Base-by-base conservation (phyloP, 2,329 filamentous ascomycete genomes). In the Fonsecaea pedrosoi region DNA sequence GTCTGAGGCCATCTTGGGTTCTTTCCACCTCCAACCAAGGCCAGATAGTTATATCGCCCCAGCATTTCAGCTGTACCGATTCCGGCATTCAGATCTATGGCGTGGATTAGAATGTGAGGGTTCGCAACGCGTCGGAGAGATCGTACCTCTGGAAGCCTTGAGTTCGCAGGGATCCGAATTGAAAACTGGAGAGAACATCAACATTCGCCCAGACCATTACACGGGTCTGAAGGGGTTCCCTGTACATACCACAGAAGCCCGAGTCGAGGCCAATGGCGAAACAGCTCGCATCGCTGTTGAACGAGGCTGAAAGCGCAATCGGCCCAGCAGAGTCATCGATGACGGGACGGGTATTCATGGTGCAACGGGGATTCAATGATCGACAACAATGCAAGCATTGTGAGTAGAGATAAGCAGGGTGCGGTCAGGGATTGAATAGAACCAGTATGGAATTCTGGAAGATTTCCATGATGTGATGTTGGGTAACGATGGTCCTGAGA, bases 251-350 rank as follows among this genome's bases (percentile, higher is more conserved):
- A 78, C 90, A 91, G 77, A 96, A 94, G 34, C 94, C 94, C 10
- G 89, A 89, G 75, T 96, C 91, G 8, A 97, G 83, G 8, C 92
- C 95, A 35, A 96, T 91, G 32, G 92, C 87, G 78, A 98, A 98
- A 75, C 90, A 94, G 73, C 88, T 94, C 71, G 87, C 87, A 77
- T 95, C 92, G 74, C 88, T 85, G 76, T 97, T 98, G 82, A 97
- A 97, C 8, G 91, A 88, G 54, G 90, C 88, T 13, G 92, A 96
- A 42, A 97, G 85, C 10, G 93, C 94, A 68, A 89, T 86, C 4
- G 91, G 90, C 62, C 89, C 87, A 53, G 85, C 85, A 18, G 91
- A 88, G 59, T 88, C 87, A 81, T 96, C 92, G 75, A 98, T 92
- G 64, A 91, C 87, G 60, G 90, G 91, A 66, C 94, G 87, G 53